Evolutionary conservation across 805 yeast species (phyloP).

Genomic region (Nakazawaea ernobii): DNA sequence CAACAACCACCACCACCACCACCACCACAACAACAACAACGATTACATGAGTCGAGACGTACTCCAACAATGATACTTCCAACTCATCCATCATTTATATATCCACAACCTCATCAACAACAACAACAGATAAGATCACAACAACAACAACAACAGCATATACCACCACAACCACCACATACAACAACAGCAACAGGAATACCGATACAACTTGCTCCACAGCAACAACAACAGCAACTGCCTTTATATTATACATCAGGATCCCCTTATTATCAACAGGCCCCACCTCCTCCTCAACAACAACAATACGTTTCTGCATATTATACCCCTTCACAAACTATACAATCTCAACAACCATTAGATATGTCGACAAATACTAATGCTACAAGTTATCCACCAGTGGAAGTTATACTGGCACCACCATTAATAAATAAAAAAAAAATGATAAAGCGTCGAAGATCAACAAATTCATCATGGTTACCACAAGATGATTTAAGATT

Average conservation of each 20-base stretch:
- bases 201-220: neutral
- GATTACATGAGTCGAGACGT: neutral
- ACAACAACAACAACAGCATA: neutral
- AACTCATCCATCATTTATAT: neutral
- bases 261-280: neutral
- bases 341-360: neutral
- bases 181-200: neutral
- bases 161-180: neutral
- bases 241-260: neutral
- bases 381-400: neutral
- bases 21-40: neutral
- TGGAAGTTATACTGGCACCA: constrained; percentile 7
- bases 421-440: constrained; percentile 3
- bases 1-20: neutral
- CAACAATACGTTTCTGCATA: neutral
- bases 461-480: constrained; percentile 7
- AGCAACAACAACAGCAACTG: neutral
- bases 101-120: neutral
- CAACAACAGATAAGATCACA: neutral
- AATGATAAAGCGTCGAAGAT: constrained; percentile 4
- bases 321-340: neutral
- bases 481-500: constrained; percentile 7
- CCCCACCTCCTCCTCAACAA: neutral
- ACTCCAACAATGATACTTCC: neutral
- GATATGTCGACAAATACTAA: neutral